Evolutionary conservation across 305 asterid genomes (phyloP), one percentile per base, ranked within the genome.

Genomic region (Caryopteris hybrid): DNA sequence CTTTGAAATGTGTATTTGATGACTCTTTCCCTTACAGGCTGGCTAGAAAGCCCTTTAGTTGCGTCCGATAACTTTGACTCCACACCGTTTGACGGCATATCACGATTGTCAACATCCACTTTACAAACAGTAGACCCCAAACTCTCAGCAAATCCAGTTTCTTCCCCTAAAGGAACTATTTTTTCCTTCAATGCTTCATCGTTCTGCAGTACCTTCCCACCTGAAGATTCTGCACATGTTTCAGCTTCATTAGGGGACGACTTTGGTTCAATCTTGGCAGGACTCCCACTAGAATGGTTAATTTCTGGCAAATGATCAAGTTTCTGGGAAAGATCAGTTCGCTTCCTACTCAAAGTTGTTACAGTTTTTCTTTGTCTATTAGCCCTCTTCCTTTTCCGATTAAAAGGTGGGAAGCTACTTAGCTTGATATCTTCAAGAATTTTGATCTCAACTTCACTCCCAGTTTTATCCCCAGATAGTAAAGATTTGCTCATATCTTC

Each of bases 1-100:
- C 95, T 88, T 70, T 88, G 95, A 72, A 90, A 90, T 8, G 96
- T 90, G 77, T 77, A 84, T 72, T 81, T 90, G 79, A 90, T 79
- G 68, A 76, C 78, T 74, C 90, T 79, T 78, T 83, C 91, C 64
- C 61, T 77, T 11, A 54, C 29, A 45, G 81, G 66, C 53, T 66
- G 78, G 41, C 58, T 61, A 65, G 51, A 68, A 67, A 76, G 36
- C 46, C 34, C 67, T 34, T 63, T 50, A 55, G 57, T 68, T 31
- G 61, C 46, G 29, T 66, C 70, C 21, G 75, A 71, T 27, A 53
- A 66, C 46, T 56, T 74, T 57, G 68, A 8, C 74, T 69, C 76
- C 34, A 75, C 21, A 67, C 61, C 62, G 0, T 69, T 64, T 45
- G 68, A 66, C 18, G 48, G 53, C 47, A 27, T 23, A 64, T 59